Percentiles rank a stretch among this genome's conserved stretches.
These are phyloP conservation scores for Trifolium subterraneum DNA, from an alignment of 306 rosid species.

Conservation along the genomic window DNA sequence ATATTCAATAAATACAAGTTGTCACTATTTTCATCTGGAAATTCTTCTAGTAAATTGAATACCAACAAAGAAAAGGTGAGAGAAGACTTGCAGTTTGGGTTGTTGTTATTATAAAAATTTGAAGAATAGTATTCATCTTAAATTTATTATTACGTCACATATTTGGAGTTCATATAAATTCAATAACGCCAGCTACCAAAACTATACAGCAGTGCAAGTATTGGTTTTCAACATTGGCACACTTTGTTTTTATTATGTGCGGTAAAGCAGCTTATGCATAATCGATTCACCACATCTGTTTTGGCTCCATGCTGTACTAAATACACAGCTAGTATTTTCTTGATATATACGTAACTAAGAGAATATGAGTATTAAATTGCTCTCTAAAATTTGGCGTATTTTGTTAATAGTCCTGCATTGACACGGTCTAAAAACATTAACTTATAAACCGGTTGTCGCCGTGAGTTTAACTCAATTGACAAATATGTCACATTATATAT, in stretches of 20 bases:
- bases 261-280: neutral
- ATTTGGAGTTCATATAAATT: neutral
- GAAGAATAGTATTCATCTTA: neutral
- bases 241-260: neutral
- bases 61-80: neutral
- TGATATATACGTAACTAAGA: neutral
- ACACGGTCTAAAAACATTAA: no score
- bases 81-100: neutral
- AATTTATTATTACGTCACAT: neutral
- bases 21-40: no score
- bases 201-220: neutral
- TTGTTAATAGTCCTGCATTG: no score
- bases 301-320: neutral
- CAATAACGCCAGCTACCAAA: neutral
- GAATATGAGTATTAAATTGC: neutral
- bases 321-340: neutral
- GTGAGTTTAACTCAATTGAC: no score
- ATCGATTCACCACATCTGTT: neutral
- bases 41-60: neutral
- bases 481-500: no score
- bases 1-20: no score
- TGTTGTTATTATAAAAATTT: neutral
- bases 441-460: no score
- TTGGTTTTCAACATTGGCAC: constrained; percentile 9
- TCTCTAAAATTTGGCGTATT: no score